Percentiles rank a stretch among this genome's conserved stretches.
These are phyloP conservation scores for Thalassiosira hispida DNA, from an alignment of 352 stramenopile genomes.

Conservation along the genomic window DNA sequence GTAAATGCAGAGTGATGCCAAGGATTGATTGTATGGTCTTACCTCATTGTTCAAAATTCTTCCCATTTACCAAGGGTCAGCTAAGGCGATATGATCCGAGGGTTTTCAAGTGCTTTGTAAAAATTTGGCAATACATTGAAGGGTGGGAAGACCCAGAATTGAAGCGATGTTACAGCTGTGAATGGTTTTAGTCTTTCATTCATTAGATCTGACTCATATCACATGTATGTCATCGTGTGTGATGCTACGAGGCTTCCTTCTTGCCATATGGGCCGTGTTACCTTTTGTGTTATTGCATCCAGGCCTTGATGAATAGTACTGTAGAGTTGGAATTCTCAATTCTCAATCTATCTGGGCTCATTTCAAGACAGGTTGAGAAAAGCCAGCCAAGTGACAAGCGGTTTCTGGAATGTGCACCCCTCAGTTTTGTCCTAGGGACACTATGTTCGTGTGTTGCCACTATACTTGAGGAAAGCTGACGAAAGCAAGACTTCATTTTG, in stretches of 20 bases:
- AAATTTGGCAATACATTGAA: constrained; percentile 71
- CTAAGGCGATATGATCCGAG: constrained; percentile 68
- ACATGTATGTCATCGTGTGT: background rate
- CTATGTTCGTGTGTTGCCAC: background rate
- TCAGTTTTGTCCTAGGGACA: background rate
- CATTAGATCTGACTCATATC: background rate
- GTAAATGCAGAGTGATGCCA: constrained; percentile 28
- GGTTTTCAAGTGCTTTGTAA: constrained; percentile 58
- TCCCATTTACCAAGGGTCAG: constrained; percentile 81
- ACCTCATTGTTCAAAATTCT: constrained; percentile 83
- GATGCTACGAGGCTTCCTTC: background rate
- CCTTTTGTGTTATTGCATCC: too few relatives aligned
- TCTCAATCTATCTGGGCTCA: too few relatives aligned
- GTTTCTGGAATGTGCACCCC: too few relatives aligned
- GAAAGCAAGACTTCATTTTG: too few relatives aligned
- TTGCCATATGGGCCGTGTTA: too few relatives aligned
- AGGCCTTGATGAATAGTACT: background rate
- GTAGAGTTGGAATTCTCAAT: too few relatives aligned
- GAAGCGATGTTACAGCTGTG: constrained; percentile 34
- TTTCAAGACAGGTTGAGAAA: too few relatives aligned
- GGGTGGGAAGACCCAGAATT: constrained; percentile 66
- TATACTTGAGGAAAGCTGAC: background rate
- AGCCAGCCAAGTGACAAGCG: too few relatives aligned
- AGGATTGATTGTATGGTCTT: constrained; percentile 25
- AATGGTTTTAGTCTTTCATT: constrained; percentile 35